A percentile compares a stretch with the other conserved stretches of the same genome.
phyloP scores from a whole-genome alignment of 1,284 basidiomycete genomes.

The Meira miltonrushii region DNA sequence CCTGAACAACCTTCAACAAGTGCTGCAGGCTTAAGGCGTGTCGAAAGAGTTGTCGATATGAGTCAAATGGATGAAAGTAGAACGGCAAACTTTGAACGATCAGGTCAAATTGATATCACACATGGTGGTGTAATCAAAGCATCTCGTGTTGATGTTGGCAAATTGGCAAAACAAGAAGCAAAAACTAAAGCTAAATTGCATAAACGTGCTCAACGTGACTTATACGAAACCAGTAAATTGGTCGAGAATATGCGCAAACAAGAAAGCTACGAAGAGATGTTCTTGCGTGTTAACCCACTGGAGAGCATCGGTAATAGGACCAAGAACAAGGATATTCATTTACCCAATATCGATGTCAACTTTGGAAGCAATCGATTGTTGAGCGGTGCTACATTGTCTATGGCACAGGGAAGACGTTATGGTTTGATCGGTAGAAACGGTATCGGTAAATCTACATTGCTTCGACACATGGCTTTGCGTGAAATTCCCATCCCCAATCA shows the following conservation, averaged over 20 bases:
- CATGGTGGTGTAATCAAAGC: constrained; percentile 89
- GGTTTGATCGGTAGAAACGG: constrained; percentile 62
- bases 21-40: constrained; percentile 60
- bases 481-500: constrained; percentile 74
- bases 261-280: constrained; percentile 96
- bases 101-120: constrained; percentile 64
- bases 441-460: constrained; percentile 83
- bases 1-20: constrained; percentile 32
- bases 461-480: constrained; percentile 89
- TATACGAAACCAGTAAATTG: constrained; percentile 93
- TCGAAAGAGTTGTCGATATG: constrained; percentile 94
- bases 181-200: constrained; percentile 97
- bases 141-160: constrained; percentile 95
- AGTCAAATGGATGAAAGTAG: constrained; percentile 62
- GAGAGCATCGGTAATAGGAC: constrained; percentile 74
- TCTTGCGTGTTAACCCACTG: constrained; percentile 97
- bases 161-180: constrained; percentile 95
- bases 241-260: constrained; percentile 88
- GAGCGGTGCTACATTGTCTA: constrained; percentile 57
- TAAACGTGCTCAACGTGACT: constrained; percentile 72
- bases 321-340: constrained; percentile 70
- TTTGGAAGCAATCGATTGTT: constrained; percentile 81
- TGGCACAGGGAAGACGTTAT: constrained; percentile 43
- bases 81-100: constrained; percentile 46
- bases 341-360: constrained; percentile 76